These are phyloP conservation scores for Uromyces viciae-fabae DNA, from an alignment of 1,284 basidiomycete genomes.

Conservation along the genomic window DNA sequence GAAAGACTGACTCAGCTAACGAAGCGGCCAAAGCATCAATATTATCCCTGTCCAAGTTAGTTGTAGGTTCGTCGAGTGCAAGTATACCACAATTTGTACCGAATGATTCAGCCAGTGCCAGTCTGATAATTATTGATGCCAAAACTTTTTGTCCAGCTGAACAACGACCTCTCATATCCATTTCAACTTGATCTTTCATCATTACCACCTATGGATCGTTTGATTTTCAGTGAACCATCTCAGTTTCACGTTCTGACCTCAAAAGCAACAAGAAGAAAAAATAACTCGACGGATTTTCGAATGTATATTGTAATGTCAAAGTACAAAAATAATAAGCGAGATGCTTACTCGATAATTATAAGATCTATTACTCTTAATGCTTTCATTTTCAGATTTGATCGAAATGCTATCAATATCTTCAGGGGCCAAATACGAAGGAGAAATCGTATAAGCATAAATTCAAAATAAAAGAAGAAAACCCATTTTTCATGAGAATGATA, in stretches of 20 bases:
- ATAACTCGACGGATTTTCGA: slow-evolving; percentile 48
- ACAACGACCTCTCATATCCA: slow-evolving; percentile 99
- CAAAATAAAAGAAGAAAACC: slow-evolving; percentile 12
- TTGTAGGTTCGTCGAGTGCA: slow-evolving; percentile 96
- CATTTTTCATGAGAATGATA: neutral
- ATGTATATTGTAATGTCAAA: neutral
- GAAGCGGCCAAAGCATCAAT: slow-evolving; percentile 88
- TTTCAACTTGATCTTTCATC: slow-evolving; percentile 97
- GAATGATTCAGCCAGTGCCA: slow-evolving; percentile 96
- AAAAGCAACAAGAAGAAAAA: neutral
- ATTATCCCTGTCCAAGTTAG: slow-evolving; percentile 93
- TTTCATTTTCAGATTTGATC: slow-evolving; percentile 89
- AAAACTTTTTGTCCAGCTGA: slow-evolving; percentile 98
- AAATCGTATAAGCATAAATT: neutral
- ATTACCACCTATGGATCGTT: slow-evolving; percentile 71
- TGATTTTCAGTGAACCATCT: neutral
- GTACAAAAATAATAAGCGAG: neutral
- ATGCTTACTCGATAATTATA: slow-evolving; percentile 89
- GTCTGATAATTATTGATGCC: slow-evolving; percentile 96
- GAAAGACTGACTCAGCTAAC: slow-evolving; percentile 66
- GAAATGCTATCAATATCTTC: slow-evolving; percentile 95
- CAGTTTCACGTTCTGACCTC: no score
- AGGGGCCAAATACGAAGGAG: neutral
- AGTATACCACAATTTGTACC: slow-evolving; percentile 96
- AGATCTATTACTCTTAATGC: slow-evolving; percentile 70